These are phyloP conservation scores for Clitopilus passeckerianus DNA, from an alignment of 768 basidiomycete species.

Conservation along the genomic window DNA sequence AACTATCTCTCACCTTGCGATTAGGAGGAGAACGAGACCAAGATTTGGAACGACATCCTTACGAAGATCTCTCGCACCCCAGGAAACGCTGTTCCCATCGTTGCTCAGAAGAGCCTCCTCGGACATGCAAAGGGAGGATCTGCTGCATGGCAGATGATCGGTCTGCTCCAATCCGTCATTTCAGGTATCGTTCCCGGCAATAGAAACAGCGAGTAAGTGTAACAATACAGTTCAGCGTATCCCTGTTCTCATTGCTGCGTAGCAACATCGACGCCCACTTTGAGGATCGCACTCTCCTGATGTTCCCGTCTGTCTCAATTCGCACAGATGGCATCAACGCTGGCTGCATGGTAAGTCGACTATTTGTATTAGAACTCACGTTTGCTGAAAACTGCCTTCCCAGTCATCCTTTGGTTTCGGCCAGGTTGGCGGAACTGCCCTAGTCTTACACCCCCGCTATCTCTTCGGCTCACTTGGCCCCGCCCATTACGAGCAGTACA, in stretches of 20 bases:
- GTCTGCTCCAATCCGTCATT: constrained; percentile 79
- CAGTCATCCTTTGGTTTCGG: constrained; percentile 97
- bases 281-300: constrained; percentile 80
- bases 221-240: neutral
- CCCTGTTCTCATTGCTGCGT: constrained; percentile 8
- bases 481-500: constrained; percentile 75
- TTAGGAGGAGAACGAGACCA: constrained; percentile 95
- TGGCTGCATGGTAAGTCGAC: constrained; percentile 73
- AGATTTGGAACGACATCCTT: constrained; percentile 95
- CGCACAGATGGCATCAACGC: constrained; percentile 90
- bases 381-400: constrained; percentile 6
- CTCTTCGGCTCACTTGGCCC: constrained; percentile 82
- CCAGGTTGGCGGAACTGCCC: constrained; percentile 92
- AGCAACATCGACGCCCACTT: constrained; percentile 94
- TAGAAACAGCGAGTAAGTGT: constrained; percentile 88
- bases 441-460: constrained; percentile 88
- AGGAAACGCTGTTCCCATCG: constrained; percentile 95
- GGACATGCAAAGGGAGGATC: constrained; percentile 99
- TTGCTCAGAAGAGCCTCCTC: constrained; percentile 96
- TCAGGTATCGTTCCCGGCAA: constrained; percentile 93
- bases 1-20: constrained; percentile 8
- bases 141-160: constrained; percentile 97
- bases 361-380: neutral
- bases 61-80: constrained; percentile 82
- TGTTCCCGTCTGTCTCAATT: constrained; percentile 98